Percentiles rank a stretch among this genome's conserved stretches.
Conservation (phyloP, 176 grass and related monocot genomes). For the Panicum miliaceum region DNA sequence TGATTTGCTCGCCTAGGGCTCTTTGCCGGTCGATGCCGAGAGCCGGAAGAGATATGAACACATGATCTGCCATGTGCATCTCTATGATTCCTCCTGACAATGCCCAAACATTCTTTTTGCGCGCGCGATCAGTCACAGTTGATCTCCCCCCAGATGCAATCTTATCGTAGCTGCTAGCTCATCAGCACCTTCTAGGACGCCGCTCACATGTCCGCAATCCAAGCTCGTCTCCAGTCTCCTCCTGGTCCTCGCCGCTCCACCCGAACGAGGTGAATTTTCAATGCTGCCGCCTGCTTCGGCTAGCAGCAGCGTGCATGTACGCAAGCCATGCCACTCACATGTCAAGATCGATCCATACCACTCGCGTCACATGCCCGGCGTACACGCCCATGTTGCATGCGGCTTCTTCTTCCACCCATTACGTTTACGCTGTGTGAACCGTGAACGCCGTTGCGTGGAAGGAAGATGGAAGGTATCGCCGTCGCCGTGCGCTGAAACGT, state of each 20-base stretch:
- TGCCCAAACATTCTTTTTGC: conserved; percentile 62
- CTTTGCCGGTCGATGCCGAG: conserved; percentile 32
- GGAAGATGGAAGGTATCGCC: background rate
- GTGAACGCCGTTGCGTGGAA: conserved; percentile 10
- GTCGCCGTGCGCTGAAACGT: background rate
- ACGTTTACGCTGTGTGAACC: conserved; percentile 15
- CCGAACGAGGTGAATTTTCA: conserved; percentile 33
- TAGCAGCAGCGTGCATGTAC: background rate
- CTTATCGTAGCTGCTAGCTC: conserved; percentile 46
- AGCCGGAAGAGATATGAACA: conserved; percentile 37
- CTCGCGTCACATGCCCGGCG: conserved; percentile 47
- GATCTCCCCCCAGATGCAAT: conserved; percentile 46
- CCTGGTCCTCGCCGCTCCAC: background rate
- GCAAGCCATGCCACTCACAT: conserved; percentile 10
- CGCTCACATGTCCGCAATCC: conserved; percentile 54
- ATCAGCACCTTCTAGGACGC: conserved; percentile 40
- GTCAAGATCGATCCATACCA: too few species aligned
- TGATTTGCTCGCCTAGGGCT: conserved; percentile 30
- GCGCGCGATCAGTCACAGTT: background rate
- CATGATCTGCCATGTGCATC: conserved; percentile 51
- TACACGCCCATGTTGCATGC: conserved; percentile 46
- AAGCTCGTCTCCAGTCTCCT: background rate
- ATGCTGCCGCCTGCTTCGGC: conserved; percentile 22
- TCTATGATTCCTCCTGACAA: conserved; percentile 51
- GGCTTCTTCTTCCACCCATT: conserved; percentile 24